phyloP scores from a whole-genome alignment of 169 alveolate genomes.

The Eimeria necatrix region DNA sequence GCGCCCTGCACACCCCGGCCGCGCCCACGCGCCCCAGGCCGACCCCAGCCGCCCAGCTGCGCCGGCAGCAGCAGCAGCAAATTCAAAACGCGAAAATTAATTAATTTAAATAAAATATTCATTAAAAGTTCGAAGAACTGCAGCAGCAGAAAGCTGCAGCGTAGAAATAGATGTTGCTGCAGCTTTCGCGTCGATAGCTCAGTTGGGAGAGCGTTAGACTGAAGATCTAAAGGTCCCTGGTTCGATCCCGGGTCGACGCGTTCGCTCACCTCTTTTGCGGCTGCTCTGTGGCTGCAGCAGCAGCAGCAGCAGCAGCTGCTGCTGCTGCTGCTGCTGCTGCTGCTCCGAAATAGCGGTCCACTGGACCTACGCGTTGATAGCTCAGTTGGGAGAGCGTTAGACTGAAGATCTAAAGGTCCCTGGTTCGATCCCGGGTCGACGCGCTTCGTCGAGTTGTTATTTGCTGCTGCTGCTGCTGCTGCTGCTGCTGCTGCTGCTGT shows the following conservation, averaged over 20 bases:
- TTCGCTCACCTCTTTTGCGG: not conserved
- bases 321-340: no score
- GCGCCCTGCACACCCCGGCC: no score
- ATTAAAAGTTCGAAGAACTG: not conserved
- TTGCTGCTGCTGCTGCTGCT: no score
- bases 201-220: conserved; percentile 99
- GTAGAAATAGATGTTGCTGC: no score
- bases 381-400: no score
- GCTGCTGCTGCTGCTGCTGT: no score
- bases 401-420: no score
- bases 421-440: not conserved
- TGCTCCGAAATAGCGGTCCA: not conserved
- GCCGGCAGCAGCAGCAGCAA: no score
- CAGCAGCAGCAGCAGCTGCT: not conserved
- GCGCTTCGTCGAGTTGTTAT: not conserved
- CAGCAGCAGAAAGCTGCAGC: no score
- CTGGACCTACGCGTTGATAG: not conserved
- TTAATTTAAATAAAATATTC: not conserved
- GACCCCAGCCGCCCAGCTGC: no score
- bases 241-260: conserved; percentile 97
- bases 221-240: conserved; percentile 98
- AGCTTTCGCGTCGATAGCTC: conserved; percentile 91
- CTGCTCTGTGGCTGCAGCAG: not conserved
- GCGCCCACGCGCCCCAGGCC: no score
- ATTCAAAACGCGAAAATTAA: not conserved